phyloP scores from a whole-genome alignment of 1,284 basidiomycete genomes.

The Austroboletus niveus region DNA sequence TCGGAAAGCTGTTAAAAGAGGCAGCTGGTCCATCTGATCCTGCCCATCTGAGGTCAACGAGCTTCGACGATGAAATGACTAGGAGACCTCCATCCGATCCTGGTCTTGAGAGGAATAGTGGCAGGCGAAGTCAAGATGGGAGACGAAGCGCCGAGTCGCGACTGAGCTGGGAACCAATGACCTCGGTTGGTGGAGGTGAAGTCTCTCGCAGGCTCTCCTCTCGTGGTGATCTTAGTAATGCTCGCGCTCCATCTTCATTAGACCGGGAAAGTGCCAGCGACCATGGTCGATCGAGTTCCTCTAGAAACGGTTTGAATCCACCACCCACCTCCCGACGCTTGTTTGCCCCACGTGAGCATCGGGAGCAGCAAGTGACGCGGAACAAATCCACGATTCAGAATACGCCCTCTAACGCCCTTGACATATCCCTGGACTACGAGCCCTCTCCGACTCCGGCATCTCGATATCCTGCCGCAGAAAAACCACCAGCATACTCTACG shows the following conservation, averaged over 20 bases:
- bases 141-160: slow-evolving; percentile 54
- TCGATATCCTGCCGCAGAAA: slow-evolving; percentile 37
- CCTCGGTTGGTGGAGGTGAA: slow-evolving; percentile 20
- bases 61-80: slow-evolving; percentile 45
- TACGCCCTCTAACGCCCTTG: slow-evolving; percentile 24
- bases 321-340: slow-evolving; percentile 44
- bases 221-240: slow-evolving; percentile 32
- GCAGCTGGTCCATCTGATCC: slow-evolving; percentile 35
- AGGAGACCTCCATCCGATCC: slow-evolving; percentile 35
- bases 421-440: slow-evolving; percentile 54
- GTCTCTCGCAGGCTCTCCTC: slow-evolving; percentile 29
- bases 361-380: slow-evolving; percentile 35
- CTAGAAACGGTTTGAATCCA: slow-evolving; percentile 21
- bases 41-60: slow-evolving; percentile 45
- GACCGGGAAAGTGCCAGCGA: slow-evolving; percentile 28
- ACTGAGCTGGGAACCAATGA: slow-evolving; percentile 54
- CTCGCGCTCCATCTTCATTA: slow-evolving; percentile 28
- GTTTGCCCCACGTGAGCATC: slow-evolving; percentile 52
- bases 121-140: slow-evolving; percentile 50
- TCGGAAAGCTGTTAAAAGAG: slow-evolving; percentile 68
- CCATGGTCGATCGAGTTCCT: slow-evolving; percentile 35
- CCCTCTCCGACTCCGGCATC: slow-evolving; percentile 65
- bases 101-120: slow-evolving; percentile 34
- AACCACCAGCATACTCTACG: slow-evolving; percentile 45
- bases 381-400: slow-evolving; percentile 27